Conservation (phyloP, 305 asterid genomes). For the Salvia sclarea region DNA sequence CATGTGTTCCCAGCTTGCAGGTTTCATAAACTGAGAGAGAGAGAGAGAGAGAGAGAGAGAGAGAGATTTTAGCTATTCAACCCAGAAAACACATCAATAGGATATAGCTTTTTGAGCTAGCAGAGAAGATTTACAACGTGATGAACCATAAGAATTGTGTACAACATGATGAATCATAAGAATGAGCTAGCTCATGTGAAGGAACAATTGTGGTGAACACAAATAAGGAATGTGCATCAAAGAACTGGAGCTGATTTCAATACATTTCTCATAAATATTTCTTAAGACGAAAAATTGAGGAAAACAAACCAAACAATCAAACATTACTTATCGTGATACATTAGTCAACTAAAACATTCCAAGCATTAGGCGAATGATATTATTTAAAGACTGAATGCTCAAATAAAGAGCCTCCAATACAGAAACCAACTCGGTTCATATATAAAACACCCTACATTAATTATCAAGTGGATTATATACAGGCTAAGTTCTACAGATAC, state of each 20-base stretch:
- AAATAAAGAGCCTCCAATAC: slow-evolving; percentile 6
- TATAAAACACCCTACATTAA: not conserved
- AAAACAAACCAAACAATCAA: slow-evolving; percentile 5
- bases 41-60: slow-evolving; percentile 4
- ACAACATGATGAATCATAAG: slow-evolving; percentile 11
- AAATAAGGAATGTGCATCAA: slow-evolving; percentile 18
- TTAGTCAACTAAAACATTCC: not conserved
- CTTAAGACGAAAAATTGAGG: not conserved
- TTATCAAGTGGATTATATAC: not conserved
- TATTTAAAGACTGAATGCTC: slow-evolving; percentile 8
- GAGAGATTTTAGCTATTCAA: slow-evolving; percentile 15
- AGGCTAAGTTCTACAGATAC: not conserved
- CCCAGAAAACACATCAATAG: slow-evolving; percentile 12
- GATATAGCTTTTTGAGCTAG: slow-evolving; percentile 15
- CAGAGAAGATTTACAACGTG: slow-evolving; percentile 3
- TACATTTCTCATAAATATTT: not conserved
- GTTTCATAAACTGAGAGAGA: slow-evolving; percentile 76
- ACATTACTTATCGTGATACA: not conserved
- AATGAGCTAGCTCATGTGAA: slow-evolving; percentile 21
- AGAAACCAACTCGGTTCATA: slow-evolving; percentile 10
- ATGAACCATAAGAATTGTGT: slow-evolving; percentile 12
- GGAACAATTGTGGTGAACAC: not conserved
- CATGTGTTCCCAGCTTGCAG: slow-evolving; percentile 95
- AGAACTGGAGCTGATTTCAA: slow-evolving; percentile 9
- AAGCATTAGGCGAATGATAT: not conserved